Evolutionary conservation across 257 asterid genomes (phyloP).

Genomic region (Buddleja alternifolia): DNA sequence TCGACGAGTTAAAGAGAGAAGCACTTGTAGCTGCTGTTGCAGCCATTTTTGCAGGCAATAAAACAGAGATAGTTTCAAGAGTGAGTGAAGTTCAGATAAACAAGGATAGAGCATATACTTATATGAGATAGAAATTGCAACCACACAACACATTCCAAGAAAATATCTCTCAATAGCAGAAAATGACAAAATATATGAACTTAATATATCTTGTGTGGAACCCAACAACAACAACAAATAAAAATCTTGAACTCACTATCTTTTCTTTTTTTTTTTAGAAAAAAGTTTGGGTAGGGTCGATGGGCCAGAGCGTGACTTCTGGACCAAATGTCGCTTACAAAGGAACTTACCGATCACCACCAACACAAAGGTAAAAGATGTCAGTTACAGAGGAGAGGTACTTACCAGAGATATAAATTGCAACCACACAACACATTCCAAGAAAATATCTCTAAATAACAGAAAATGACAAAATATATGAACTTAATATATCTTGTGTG

Average conservation of each 20-base stretch:
- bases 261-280: too few species aligned
- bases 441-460: slow-evolving; percentile 29
- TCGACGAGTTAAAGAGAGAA: slow-evolving; percentile 53
- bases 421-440: slow-evolving; percentile 39
- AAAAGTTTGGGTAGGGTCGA: too few species aligned
- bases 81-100: slow-evolving; percentile 14
- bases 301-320: too few species aligned
- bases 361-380: too few species aligned
- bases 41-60: slow-evolving; percentile 39
- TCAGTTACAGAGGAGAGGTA: too few species aligned
- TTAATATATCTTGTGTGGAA: slow-evolving; percentile 11
- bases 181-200: slow-evolving; percentile 37
- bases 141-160: slow-evolving; percentile 37
- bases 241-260: slow-evolving; percentile 34
- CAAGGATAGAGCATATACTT: slow-evolving; percentile 32
- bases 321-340: too few species aligned
- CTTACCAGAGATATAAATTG: slow-evolving; percentile 30
- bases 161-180: slow-evolving; percentile 31
- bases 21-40: slow-evolving; percentile 52
- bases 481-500: slow-evolving; percentile 11
- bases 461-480: slow-evolving; percentile 39
- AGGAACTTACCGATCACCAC: too few species aligned
- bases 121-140: slow-evolving; percentile 32
- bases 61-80: background rate
- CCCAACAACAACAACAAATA: background rate